phyloP scores from a whole-genome alignment of 2,329 filamentous ascomycete species.

The Niveomyces coronatus region DNA sequence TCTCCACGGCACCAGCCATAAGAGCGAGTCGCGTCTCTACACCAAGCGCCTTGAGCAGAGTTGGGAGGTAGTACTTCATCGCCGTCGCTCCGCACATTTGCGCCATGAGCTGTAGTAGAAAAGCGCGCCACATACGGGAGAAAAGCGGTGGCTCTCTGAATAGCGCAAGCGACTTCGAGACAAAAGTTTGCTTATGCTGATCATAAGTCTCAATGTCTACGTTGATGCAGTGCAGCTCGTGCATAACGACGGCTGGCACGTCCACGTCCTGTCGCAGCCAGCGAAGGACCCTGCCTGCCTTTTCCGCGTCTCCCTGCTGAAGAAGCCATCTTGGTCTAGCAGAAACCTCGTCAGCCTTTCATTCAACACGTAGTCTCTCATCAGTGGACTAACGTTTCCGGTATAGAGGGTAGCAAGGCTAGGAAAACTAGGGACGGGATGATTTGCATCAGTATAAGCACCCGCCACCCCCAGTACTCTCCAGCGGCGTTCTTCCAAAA shows the following conservation, averaged over 20 bases:
- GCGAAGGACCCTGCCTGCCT: slow-evolving; percentile 32
- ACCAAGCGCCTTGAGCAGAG: slow-evolving; percentile 40
- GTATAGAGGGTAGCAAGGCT: slow-evolving; percentile 38
- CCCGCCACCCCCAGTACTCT: slow-evolving; percentile 40
- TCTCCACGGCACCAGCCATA: slow-evolving; percentile 45
- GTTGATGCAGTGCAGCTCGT: slow-evolving; percentile 36
- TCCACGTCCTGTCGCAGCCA: slow-evolving; percentile 39
- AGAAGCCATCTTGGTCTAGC: slow-evolving; percentile 44
- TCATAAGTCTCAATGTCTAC: slow-evolving; percentile 30
- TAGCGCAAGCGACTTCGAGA: slow-evolving; percentile 25
- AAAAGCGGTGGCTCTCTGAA: slow-evolving; percentile 39
- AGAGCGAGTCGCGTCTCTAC: slow-evolving; percentile 36
- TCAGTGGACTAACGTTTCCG: slow-evolving; percentile 35
- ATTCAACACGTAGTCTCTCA: too few relatives aligned
- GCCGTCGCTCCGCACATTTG: slow-evolving; percentile 50
- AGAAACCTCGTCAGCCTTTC: neutral
- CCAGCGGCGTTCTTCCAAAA: slow-evolving; percentile 38
- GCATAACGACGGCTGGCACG: slow-evolving; percentile 24
- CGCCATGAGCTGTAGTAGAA: slow-evolving; percentile 48
- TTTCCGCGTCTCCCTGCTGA: slow-evolving; percentile 34
- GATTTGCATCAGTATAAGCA: slow-evolving; percentile 41
- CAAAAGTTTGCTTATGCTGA: slow-evolving; percentile 14
- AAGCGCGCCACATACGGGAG: slow-evolving; percentile 44
- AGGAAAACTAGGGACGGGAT: slow-evolving; percentile 41
- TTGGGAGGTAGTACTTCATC: slow-evolving; percentile 51